A percentile compares a stretch with the other conserved stretches of the same genome.
Conservation (phyloP, 2,329 filamentous ascomycete species). For the Aspergillus transmontanensis region DNA sequence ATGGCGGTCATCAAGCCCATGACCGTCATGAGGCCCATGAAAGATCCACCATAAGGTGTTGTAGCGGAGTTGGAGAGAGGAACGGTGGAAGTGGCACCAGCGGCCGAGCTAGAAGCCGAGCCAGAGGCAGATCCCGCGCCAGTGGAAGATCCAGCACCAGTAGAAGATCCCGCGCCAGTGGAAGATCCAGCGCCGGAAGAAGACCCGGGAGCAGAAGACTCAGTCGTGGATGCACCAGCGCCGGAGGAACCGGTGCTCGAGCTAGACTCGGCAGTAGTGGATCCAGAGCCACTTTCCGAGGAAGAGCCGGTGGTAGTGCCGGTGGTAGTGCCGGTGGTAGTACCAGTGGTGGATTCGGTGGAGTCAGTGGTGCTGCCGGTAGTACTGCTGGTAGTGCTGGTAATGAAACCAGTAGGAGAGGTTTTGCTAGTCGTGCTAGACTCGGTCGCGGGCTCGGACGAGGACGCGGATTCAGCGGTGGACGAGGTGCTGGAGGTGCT, state of each 20-base stretch:
- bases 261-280: slow-evolving; percentile 11
- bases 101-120: slow-evolving; percentile 15
- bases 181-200: slow-evolving; percentile 4
- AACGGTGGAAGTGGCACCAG: slow-evolving; percentile 18
- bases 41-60: slow-evolving; percentile 25
- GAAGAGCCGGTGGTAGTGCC: slow-evolving; percentile 7
- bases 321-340: slow-evolving; percentile 1
- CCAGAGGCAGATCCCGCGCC: slow-evolving; percentile 10
- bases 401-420: slow-evolving; percentile 9
- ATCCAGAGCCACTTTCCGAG: slow-evolving; percentile 17
- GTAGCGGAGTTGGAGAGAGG: slow-evolving; percentile 24
- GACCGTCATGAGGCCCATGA: slow-evolving; percentile 20
- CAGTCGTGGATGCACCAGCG: slow-evolving; percentile 11
- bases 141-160: neutral
- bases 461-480: slow-evolving; percentile 14
- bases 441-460: slow-evolving; percentile 15
- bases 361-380: slow-evolving; percentile 3
- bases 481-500: slow-evolving; percentile 19
- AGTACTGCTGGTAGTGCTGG: slow-evolving; percentile 1
- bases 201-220: slow-evolving; percentile 6
- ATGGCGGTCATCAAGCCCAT: slow-evolving; percentile 30
- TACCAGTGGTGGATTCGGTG: neutral
- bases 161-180: neutral
- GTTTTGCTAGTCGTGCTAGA: slow-evolving; percentile 13
- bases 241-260: neutral